A percentile compares a stretch with the other conserved stretches of the same genome.
phyloP scores from a whole-genome alignment of 2,329 filamentous ascomycete species.

The Pyricularia sp. region DNA sequence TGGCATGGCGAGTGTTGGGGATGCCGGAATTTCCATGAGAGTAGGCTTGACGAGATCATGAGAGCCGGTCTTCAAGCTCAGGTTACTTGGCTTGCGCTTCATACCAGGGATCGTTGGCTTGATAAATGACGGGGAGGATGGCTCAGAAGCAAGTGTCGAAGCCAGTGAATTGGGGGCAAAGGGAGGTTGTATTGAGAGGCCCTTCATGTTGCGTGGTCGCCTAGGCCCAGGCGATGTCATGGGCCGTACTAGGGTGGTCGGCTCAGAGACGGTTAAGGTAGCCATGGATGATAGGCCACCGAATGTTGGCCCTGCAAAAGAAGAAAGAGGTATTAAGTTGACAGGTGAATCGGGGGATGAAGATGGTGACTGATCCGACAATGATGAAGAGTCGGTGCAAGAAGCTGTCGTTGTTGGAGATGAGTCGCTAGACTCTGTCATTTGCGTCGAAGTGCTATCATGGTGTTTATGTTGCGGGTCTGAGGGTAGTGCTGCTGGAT shows the following conservation, averaged over 20 bases:
- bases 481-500: constrained; percentile 29
- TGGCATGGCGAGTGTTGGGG: constrained; percentile 35
- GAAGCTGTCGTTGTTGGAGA: constrained; percentile 92
- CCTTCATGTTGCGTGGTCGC: constrained; percentile 75
- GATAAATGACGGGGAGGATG: constrained; percentile 68
- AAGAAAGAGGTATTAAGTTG: constrained; percentile 58
- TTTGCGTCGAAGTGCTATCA: constrained; percentile 69
- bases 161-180: constrained; percentile 33
- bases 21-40: constrained; percentile 44
- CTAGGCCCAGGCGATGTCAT: constrained; percentile 62
- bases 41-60: constrained; percentile 42
- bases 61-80: constrained; percentile 67
- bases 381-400: constrained; percentile 81
- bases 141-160: constrained; percentile 49
- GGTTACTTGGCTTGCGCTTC: constrained; percentile 66
- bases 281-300: constrained; percentile 35
- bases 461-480: constrained; percentile 58
- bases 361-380: constrained; percentile 79
- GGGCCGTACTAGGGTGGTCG: constrained; percentile 37
- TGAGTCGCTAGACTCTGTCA: constrained; percentile 80
- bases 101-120: constrained; percentile 65
- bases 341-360: constrained; percentile 87
- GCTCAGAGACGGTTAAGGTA: constrained; percentile 35
- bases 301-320: constrained; percentile 55
- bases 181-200: constrained; percentile 66